Evolutionary conservation across 768 basidiomycete genomes (phyloP).

Genomic region (Albatrellus ellisii): DNA sequence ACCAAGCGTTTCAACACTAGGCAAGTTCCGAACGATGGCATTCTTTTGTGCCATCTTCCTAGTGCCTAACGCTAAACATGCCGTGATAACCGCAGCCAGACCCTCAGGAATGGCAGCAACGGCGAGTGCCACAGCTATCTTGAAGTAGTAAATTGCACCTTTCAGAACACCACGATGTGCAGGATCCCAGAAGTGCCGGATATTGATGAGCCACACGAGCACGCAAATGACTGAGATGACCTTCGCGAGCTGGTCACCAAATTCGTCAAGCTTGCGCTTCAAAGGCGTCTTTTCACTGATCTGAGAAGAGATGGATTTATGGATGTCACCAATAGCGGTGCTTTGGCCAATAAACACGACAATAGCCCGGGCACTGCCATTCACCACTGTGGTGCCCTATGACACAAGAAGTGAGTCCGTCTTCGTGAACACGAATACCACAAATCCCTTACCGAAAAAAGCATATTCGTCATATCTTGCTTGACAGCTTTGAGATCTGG

Average conservation of each 20-base stretch:
- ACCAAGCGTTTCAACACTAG: conserved; percentile 93
- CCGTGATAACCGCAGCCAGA: conserved; percentile 95
- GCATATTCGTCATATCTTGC: conserved; percentile 96
- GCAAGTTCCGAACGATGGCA: conserved; percentile 92
- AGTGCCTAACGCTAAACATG: conserved; percentile 90
- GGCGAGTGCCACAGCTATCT: conserved; percentile 97
- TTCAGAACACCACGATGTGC: conserved; percentile 83
- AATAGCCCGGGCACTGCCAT: conserved; percentile 77
- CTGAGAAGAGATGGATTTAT: conserved; percentile 89
- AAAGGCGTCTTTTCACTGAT: conserved; percentile 94
- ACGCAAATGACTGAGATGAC: conserved; percentile 96
- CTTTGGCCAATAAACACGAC: conserved; percentile 77
- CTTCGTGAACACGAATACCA: neutral
- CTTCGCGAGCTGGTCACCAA: conserved; percentile 94
- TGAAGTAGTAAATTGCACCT: conserved; percentile 97
- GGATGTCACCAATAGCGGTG: conserved; percentile 95
- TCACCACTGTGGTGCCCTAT: conserved; percentile 93
- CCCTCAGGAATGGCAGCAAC: conserved; percentile 99
- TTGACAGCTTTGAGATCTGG: conserved; percentile 75
- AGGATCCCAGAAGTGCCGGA: conserved; percentile 93
- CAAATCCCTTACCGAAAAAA: conserved; percentile 62
- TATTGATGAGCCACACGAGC: conserved; percentile 96
- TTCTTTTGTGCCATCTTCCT: conserved; percentile 99
- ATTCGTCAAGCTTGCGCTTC: conserved; percentile 96
- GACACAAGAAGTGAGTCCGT: neutral